Evolutionary conservation across 2,329 filamentous ascomycete genomes (phyloP), one percentile per base, ranked within the genome.

Genomic region (Zymoseptoria brevis): DNA sequence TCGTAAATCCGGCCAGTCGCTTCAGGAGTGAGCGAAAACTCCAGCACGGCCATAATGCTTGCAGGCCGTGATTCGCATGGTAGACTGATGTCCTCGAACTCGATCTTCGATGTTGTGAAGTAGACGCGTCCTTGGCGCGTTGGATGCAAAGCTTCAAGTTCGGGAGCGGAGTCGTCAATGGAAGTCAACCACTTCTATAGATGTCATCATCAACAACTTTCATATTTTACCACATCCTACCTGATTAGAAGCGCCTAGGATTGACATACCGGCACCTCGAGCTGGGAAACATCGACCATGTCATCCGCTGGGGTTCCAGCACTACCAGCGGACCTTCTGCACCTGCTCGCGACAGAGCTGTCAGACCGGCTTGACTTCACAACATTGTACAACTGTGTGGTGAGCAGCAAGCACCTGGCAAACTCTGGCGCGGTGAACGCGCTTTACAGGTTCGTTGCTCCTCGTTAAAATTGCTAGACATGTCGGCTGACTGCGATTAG

Each of bases 11-110:
- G 83, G 6, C 80, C 79, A 50, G 90, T 84, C 30, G 86, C 86
- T 66, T 91, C 87, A 58, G 89, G 87, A 66, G 81, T 87, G 57
- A 93, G 77, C 0, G 87, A 88, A 70, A 92, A 91, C 61, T 80
- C 86, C 59, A 92, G 71, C 8, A 74, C 68, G n/a, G 77, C 72
- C 78, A 80, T 80, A 30, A 57, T 56, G 52, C 56, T 58, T 57
- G 50, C 45, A 53, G 59, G 21, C 45, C 19, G 59, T 53, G 22
- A 54, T 51, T 24, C 57, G 59, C 56, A 50, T 54, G 29, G 30
- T 26, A 48, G 24, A 30, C 26, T 21, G 45, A 35, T 30, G 58
- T 49, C 49, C 41, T 29, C 8, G 26, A n/a, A 16, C 35, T 45
- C 13, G 35, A 16, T 16, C 16, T 7, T 45, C 35, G 35, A 45